These are phyloP conservation scores for Pachysandra terminalis DNA, from an alignment of 164 flowering plant species.

Conservation along the genomic window DNA sequence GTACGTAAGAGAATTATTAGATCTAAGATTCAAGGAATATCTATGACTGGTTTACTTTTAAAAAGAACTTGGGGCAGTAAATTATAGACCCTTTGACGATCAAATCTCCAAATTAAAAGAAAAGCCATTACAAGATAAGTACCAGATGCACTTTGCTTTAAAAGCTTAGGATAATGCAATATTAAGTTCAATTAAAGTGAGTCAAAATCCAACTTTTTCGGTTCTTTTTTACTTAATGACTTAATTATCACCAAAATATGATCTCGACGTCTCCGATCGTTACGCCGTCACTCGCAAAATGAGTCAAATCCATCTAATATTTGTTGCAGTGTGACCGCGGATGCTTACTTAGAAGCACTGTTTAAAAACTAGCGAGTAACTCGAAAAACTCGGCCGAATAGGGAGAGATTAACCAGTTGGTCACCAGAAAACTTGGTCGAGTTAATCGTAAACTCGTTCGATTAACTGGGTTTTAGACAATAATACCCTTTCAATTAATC, in stretches of 20 bases:
- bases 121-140: neutral
- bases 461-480: no score
- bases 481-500: no score
- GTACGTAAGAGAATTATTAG: conserved; percentile 16
- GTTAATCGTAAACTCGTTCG: no score
- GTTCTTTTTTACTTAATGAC: no score
- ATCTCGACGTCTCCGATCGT: neutral
- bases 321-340: no score
- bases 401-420: no score
- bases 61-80: conserved; percentile 4
- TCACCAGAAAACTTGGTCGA: no score
- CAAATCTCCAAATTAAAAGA: conserved; percentile 9
- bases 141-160: neutral
- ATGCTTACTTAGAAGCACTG: no score
- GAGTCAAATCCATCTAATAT: neutral
- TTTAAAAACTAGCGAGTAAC: no score
- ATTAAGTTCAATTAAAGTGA: neutral
- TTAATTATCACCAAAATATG: neutral
- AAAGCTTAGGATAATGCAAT: neutral
- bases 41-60: conserved; percentile 2
- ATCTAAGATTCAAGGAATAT: conserved; percentile 24
- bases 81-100: conserved; percentile 9
- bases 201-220: neutral
- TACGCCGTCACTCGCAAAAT: neutral
- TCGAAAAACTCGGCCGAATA: no score